Evolutionary conservation across 352 stramenopile genomes (phyloP).

Genomic region (Phytophthora litchii): DNA sequence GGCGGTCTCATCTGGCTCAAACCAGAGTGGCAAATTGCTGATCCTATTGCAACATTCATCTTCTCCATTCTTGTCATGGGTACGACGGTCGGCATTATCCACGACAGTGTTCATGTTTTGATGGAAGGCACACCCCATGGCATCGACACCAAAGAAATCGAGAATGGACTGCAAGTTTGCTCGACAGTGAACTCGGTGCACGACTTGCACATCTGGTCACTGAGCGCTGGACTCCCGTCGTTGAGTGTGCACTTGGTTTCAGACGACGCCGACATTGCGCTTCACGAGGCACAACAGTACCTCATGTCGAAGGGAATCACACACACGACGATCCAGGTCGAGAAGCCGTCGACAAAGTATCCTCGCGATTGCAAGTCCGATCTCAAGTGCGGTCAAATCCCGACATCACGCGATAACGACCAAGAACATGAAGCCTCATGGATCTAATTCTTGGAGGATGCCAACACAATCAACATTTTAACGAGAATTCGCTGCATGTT

Average conservation of each 20-base stretch:
- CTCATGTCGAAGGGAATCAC: slow-evolving; percentile 67
- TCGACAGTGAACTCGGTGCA: slow-evolving; percentile 90
- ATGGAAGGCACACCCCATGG: slow-evolving; percentile 93
- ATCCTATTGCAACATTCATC: slow-evolving; percentile 96
- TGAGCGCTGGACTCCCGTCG: slow-evolving; percentile 86
- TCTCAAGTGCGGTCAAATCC: slow-evolving; percentile 59
- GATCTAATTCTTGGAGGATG: too few relatives aligned
- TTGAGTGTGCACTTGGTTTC: slow-evolving; percentile 93
- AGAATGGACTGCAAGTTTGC: slow-evolving; percentile 67
- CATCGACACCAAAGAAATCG: slow-evolving; percentile 84
- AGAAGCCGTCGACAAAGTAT: slow-evolving; percentile 55
- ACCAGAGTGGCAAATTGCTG: slow-evolving; percentile 92
- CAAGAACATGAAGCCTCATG: too few relatives aligned
- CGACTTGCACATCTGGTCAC: slow-evolving; percentile 97
- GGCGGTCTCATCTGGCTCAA: slow-evolving; percentile 96
- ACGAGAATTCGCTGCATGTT: too few relatives aligned
- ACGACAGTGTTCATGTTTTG: slow-evolving; percentile 90
- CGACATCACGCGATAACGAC: too few relatives aligned
- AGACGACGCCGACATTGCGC: slow-evolving; percentile 50
- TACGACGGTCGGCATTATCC: slow-evolving; percentile 91
- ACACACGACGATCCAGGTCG: slow-evolving; percentile 86
- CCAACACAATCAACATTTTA: too few relatives aligned
- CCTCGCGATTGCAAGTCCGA: slow-evolving; percentile 55
- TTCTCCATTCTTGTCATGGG: slow-evolving; percentile 94
- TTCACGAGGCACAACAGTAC: slow-evolving; percentile 60